Percentiles rank a stretch among this genome's conserved stretches.
These are phyloP conservation scores for Trichoderma aggressivum DNA, from an alignment of 2,329 filamentous ascomycete genomes.

Conservation along the genomic window DNA sequence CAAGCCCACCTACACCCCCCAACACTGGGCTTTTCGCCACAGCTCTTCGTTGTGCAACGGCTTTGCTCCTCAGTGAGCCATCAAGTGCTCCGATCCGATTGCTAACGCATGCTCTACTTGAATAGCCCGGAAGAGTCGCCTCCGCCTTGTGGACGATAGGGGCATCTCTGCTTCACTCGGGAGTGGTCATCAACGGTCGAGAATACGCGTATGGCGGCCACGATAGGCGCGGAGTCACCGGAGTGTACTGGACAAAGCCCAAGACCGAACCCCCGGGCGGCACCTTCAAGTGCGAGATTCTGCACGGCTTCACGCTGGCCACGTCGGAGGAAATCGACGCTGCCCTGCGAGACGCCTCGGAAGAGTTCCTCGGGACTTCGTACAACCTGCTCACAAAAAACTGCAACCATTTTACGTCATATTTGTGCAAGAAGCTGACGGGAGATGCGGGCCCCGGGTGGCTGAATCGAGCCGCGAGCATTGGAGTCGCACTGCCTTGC, in stretches of 20 bases:
- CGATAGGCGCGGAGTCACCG: constrained; percentile 64
- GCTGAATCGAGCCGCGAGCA: constrained; percentile 80
- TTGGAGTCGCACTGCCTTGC: constrained; percentile 77
- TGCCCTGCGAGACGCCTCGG: constrained; percentile 65
- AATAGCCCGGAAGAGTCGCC: constrained; percentile 69
- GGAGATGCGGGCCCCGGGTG: constrained; percentile 67
- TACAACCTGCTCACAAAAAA: constrained; percentile 83
- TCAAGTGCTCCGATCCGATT: background rate
- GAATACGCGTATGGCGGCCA: constrained; percentile 88
- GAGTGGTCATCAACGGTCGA: constrained; percentile 73
- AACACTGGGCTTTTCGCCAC: background rate
- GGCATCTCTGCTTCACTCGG: constrained; percentile 74
- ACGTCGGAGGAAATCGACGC: constrained; percentile 66
- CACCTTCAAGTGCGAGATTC: constrained; percentile 69
- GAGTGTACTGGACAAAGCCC: constrained; percentile 80
- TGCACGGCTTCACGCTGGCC: constrained; percentile 75
- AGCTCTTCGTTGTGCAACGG: background rate
- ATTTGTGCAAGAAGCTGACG: constrained; percentile 71
- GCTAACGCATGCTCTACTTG: constrained; percentile 19
- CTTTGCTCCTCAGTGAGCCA: background rate
- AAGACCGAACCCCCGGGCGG: constrained; percentile 70
- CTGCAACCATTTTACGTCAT: constrained; percentile 84
- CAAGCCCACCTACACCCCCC: constrained; percentile 35
- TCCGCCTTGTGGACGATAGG: constrained; percentile 75
- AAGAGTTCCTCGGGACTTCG: constrained; percentile 68